These are phyloP conservation scores for Microcos paniculata DNA, from an alignment of 345 rosid genomes.

Conservation along the genomic window DNA sequence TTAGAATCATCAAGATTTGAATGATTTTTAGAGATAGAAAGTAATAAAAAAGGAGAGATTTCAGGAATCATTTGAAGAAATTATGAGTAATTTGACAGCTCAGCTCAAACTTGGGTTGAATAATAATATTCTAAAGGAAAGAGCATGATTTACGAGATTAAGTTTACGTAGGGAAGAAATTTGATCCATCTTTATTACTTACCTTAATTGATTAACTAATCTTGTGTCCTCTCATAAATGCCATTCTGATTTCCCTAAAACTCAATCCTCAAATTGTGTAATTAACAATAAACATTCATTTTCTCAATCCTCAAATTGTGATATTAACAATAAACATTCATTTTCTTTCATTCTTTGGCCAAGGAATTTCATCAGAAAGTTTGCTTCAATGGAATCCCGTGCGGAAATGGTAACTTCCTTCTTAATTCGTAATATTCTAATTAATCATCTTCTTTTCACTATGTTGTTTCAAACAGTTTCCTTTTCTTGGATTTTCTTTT, in stretches of 20 bases:
- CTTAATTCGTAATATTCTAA: neutral
- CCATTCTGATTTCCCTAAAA: neutral
- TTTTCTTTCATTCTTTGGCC: neutral
- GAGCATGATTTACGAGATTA: too few relatives aligned
- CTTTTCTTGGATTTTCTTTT: conserved; percentile 1
- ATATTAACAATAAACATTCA: neutral
- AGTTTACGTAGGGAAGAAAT: neutral
- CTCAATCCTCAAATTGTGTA: too few relatives aligned
- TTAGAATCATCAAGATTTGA: neutral
- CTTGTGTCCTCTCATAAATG: neutral
- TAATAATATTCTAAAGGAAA: too few relatives aligned
- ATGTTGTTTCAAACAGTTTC: neutral
- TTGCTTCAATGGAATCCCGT: conserved; percentile 8
- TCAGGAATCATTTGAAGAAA: neutral
- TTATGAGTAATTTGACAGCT: neutral
- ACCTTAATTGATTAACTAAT: neutral
- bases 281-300: too few relatives aligned
- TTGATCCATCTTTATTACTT: neutral
- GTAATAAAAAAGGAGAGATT: neutral
- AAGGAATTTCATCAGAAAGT: neutral
- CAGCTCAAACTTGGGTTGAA: neutral
- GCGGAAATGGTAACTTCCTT: neutral
- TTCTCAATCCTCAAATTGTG: neutral
- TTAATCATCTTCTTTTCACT: neutral
- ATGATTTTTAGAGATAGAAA: neutral